A percentile compares a stretch with the other conserved stretches of the same genome.
Conservation (phyloP, 495 filamentous ascomycete genomes). For the Aspergillus sclerotioniger region DNA sequence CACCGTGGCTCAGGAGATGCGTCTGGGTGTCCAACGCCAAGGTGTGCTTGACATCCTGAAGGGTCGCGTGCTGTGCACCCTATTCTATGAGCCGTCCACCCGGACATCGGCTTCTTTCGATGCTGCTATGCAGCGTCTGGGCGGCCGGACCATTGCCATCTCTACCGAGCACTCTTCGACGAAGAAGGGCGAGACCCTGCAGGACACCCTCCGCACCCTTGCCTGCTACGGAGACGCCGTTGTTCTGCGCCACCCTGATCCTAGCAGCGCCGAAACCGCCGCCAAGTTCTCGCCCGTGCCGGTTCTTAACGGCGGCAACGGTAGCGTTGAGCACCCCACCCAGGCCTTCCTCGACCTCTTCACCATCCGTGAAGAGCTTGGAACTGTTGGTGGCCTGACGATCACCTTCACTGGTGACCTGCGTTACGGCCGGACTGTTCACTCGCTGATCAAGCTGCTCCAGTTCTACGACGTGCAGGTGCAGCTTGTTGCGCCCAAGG, state of each 20-base stretch:
- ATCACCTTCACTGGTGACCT: slow-evolving; percentile 96
- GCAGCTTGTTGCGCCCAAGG: slow-evolving; percentile 81
- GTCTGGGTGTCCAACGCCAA: slow-evolving; percentile 83
- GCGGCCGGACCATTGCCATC: slow-evolving; percentile 77
- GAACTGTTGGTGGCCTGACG: slow-evolving; percentile 87
- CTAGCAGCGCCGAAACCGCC: slow-evolving; percentile 72
- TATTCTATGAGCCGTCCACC: slow-evolving; percentile 98
- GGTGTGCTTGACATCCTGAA: slow-evolving; percentile 85
- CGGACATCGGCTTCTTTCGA: slow-evolving; percentile 96
- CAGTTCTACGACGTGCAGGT: slow-evolving; percentile 91
- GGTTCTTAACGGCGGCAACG: slow-evolving; percentile 96
- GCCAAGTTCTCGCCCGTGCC: slow-evolving; percentile 84
- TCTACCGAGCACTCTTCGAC: slow-evolving; percentile 77
- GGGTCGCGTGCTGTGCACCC: slow-evolving; percentile 78
- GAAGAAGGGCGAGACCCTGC: slow-evolving; percentile 88
- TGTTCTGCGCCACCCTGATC: slow-evolving; percentile 86
- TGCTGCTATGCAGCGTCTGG: slow-evolving; percentile 95
- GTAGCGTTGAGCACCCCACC: slow-evolving; percentile 90
- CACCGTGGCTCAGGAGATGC: slow-evolving; percentile 95
- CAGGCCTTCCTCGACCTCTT: slow-evolving; percentile 98
- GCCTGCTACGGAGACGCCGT: slow-evolving; percentile 92
- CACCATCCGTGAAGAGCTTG: slow-evolving; percentile 95
- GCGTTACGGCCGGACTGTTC: slow-evolving; percentile 87
- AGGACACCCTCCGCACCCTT: slow-evolving; percentile 90
- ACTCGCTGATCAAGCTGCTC: slow-evolving; percentile 89